Conservation (phyloP, 2,329 filamentous ascomycete genomes). For the Bipolaris bicolor region DNA sequence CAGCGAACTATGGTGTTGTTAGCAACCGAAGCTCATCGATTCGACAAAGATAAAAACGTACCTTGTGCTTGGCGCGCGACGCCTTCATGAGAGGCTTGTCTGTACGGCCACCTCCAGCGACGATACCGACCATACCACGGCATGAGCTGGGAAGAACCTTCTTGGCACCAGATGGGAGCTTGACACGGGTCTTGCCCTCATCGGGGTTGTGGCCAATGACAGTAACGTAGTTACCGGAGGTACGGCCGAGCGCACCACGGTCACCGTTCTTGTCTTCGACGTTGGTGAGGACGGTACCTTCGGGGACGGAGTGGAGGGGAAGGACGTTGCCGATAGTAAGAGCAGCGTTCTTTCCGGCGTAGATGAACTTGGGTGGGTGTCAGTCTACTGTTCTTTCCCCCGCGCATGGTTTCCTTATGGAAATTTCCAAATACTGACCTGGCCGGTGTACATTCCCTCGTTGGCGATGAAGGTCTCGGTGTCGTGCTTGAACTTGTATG, state of each 20-base stretch:
- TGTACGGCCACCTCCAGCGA: slow-evolving; percentile 98
- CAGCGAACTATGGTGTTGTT: slow-evolving; percentile 71
- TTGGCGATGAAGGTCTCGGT: slow-evolving; percentile 99
- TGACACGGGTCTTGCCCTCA: slow-evolving; percentile 99
- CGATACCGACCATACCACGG: slow-evolving; percentile 99
- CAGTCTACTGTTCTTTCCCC: slow-evolving; percentile 18
- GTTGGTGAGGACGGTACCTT: slow-evolving; percentile 99
- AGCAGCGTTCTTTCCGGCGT: slow-evolving; percentile 97
- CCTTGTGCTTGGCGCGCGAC: slow-evolving; percentile 97
- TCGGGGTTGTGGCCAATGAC: slow-evolving; percentile 53
- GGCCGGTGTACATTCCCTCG: slow-evolving; percentile 99
- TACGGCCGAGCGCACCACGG: slow-evolving; percentile 93
- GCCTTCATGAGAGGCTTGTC: slow-evolving; percentile 99
- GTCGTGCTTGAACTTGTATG: slow-evolving; percentile 97
- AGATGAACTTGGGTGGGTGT: slow-evolving; percentile 73
- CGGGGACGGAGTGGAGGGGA: slow-evolving; percentile 89
- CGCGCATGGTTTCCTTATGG: not conserved
- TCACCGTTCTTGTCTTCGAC: slow-evolving; percentile 99
- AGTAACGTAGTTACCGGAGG: slow-evolving; percentile 99
- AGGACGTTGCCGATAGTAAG: slow-evolving; percentile 98
- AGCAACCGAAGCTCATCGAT: not conserved
- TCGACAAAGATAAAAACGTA: slow-evolving; percentile 15
- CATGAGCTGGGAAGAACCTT: slow-evolving; percentile 93
- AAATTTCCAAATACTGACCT: slow-evolving; percentile 54
- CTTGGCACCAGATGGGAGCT: slow-evolving; percentile 98